Percentiles rank a stretch among this genome's conserved stretches.
Evolutionary conservation across 345 rosid genomes (phyloP).

Genomic region (Sonneratia caseolaris): DNA sequence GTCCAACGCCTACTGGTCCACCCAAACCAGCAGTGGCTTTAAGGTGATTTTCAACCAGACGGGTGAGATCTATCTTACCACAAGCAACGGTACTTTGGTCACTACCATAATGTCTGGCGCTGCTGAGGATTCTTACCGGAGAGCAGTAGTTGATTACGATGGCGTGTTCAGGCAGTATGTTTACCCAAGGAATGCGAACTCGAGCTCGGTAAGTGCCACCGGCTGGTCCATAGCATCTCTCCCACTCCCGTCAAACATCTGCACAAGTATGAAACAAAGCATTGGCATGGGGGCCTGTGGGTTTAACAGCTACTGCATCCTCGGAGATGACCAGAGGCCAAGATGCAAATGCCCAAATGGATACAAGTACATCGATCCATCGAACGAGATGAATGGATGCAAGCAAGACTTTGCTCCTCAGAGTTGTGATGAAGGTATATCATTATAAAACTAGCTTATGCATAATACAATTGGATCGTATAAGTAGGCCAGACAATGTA

Average conservation of each 20-base stretch:
- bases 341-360: constrained; percentile 33
- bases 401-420: constrained; percentile 22
- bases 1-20: background rate
- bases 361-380: constrained; percentile 25
- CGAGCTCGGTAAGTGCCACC: constrained; percentile 9
- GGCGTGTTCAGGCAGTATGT: constrained; percentile 46
- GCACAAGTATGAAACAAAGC: background rate
- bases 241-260: constrained; percentile 26
- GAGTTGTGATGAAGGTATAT: constrained; percentile 18
- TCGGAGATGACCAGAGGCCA: constrained; percentile 20
- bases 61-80: constrained; percentile 28
- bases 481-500: no score
- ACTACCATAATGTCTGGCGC: background rate
- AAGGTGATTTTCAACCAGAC: constrained; percentile 34
- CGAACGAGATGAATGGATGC: constrained; percentile 33
- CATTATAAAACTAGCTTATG: background rate
- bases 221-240: constrained; percentile 14
- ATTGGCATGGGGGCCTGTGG: constrained; percentile 42
- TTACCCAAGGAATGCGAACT: constrained; percentile 24
- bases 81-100: constrained; percentile 15
- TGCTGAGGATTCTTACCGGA: constrained; percentile 19
- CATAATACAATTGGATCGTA: no score
- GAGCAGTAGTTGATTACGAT: constrained; percentile 41
- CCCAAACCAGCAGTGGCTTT: background rate
- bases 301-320: constrained; percentile 33